Conservation (phyloP, 352 stramenopile species). For the Globisporangium cederbergense region DNA sequence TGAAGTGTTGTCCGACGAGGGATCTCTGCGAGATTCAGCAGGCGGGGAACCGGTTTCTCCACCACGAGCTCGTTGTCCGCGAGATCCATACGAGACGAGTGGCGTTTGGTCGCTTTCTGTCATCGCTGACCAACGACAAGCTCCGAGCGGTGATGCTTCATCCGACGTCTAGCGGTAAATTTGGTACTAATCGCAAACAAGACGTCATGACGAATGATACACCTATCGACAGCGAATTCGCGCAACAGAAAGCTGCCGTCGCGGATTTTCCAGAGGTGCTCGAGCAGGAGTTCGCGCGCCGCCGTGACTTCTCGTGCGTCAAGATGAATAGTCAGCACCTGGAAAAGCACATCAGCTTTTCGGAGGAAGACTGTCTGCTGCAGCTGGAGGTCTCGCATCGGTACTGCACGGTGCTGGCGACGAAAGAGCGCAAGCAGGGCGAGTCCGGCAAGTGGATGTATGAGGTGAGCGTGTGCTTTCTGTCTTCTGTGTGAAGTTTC, state of each 20-base stretch:
- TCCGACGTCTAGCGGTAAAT: neutral
- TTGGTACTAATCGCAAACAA: neutral
- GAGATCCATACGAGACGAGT: constrained; percentile 67
- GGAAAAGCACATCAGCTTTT: constrained; percentile 63
- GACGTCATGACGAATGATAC: neutral
- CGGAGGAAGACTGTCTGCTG: constrained; percentile 67
- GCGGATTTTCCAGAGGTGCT: constrained; percentile 59
- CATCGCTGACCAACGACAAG: constrained; percentile 54
- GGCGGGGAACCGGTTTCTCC: constrained; percentile 41
- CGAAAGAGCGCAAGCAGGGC: constrained; percentile 62
- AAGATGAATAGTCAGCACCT: constrained; percentile 64
- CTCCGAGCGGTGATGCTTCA: constrained; percentile 33
- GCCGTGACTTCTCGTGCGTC: constrained; percentile 65
- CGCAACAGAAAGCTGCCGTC: constrained; percentile 31
- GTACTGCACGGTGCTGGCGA: constrained; percentile 71
- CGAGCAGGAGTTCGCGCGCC: constrained; percentile 52
- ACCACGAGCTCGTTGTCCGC: constrained; percentile 52
- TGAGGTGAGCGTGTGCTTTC: constrained; percentile 28
- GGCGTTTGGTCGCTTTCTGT: constrained; percentile 47
- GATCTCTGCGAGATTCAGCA: constrained; percentile 51
- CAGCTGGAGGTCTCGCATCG: constrained; percentile 61
- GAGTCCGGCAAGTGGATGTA: constrained; percentile 83
- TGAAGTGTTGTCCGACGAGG: constrained; percentile 47
- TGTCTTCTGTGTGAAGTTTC: neutral
- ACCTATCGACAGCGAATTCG: constrained; percentile 30